These are phyloP conservation scores for Elsinoe perseae DNA, from an alignment of 2,329 filamentous ascomycete species.

Conservation along the genomic window DNA sequence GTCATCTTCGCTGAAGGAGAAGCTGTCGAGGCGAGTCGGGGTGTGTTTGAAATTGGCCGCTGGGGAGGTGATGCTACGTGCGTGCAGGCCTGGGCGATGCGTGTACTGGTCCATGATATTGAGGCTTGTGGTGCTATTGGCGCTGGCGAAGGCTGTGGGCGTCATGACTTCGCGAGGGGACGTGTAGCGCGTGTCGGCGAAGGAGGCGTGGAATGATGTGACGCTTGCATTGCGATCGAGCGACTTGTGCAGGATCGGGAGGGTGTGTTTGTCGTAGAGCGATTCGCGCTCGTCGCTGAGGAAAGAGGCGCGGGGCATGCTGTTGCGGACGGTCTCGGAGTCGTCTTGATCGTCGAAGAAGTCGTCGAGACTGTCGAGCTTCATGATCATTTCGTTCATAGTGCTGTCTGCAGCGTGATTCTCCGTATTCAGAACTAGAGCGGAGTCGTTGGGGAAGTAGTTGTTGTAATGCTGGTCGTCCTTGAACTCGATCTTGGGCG, in stretches of 20 bases:
- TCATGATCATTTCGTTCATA: slow-evolving; percentile 70
- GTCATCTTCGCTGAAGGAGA: slow-evolving; percentile 71
- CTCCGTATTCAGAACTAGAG: slow-evolving; percentile 90
- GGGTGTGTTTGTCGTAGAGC: slow-evolving; percentile 85
- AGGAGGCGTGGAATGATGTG: slow-evolving; percentile 77
- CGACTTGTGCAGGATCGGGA: slow-evolving; percentile 82
- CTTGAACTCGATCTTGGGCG: slow-evolving; percentile 82
- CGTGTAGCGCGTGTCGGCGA: slow-evolving; percentile 59
- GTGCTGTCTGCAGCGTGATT: slow-evolving; percentile 57
- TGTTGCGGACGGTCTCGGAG: slow-evolving; percentile 13
- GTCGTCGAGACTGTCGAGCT: slow-evolving; percentile 48
- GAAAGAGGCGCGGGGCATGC: slow-evolving; percentile 20
- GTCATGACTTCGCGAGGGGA: slow-evolving; percentile 47
- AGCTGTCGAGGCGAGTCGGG: slow-evolving; percentile 44
- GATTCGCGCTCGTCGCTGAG: slow-evolving; percentile 59
- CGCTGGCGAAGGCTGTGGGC: slow-evolving; percentile 48
- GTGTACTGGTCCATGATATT: slow-evolving; percentile 42
- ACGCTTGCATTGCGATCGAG: slow-evolving; percentile 62
- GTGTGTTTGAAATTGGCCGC: slow-evolving; percentile 34
- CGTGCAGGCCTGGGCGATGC: slow-evolving; percentile 61
- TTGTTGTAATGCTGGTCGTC: slow-evolving; percentile 77
- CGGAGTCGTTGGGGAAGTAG: slow-evolving; percentile 69
- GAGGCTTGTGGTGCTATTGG: slow-evolving; percentile 29
- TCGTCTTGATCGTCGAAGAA: slow-evolving; percentile 44
- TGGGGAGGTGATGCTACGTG: slow-evolving; percentile 72